These are phyloP conservation scores for Globisporangium abappressorium DNA, from an alignment of 352 stramenopile genomes.

Conservation along the genomic window DNA sequence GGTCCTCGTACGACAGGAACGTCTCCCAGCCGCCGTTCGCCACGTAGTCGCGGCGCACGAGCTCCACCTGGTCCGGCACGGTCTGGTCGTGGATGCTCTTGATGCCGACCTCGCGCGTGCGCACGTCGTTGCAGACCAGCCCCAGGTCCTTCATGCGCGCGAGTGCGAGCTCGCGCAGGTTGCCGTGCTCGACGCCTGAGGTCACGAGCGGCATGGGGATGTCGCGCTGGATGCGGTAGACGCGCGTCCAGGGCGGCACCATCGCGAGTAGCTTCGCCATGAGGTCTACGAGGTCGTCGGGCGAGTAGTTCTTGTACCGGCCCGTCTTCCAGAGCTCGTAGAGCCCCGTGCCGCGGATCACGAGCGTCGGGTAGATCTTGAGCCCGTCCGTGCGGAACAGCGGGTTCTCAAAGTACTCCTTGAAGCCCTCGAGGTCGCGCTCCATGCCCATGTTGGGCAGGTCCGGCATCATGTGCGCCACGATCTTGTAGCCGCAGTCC, in stretches of 20 bases:
- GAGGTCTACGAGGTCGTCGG: constrained; percentile 87
- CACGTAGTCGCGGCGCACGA: constrained; percentile 94
- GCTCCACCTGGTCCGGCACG: constrained; percentile 94
- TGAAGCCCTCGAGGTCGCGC: constrained; percentile 93
- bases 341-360: constrained; percentile 95
- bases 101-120: constrained; percentile 95
- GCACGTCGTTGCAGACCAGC: constrained; percentile 93
- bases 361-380: constrained; percentile 96
- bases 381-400: constrained; percentile 93
- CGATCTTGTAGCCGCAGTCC: constrained; percentile 98
- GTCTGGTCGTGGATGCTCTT: constrained; percentile 95
- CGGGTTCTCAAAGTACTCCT: constrained; percentile 97
- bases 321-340: constrained; percentile 98
- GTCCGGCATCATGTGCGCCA: constrained; percentile 98
- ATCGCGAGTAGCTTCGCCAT: constrained; percentile 92
- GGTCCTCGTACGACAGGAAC: constrained; percentile 96
- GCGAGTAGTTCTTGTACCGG: constrained; percentile 87
- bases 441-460: constrained; percentile 97
- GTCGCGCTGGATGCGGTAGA: constrained; percentile 96
- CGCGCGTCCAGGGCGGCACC: constrained; percentile 94
- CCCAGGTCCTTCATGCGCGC: constrained; percentile 91
- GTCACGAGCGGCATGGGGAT: constrained; percentile 98
- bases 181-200: constrained; percentile 95
- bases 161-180: constrained; percentile 93
- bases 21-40: constrained; percentile 97